Conservation (phyloP, 176 grass and related monocot genomes). For the Microstegium vimineum region DNA sequence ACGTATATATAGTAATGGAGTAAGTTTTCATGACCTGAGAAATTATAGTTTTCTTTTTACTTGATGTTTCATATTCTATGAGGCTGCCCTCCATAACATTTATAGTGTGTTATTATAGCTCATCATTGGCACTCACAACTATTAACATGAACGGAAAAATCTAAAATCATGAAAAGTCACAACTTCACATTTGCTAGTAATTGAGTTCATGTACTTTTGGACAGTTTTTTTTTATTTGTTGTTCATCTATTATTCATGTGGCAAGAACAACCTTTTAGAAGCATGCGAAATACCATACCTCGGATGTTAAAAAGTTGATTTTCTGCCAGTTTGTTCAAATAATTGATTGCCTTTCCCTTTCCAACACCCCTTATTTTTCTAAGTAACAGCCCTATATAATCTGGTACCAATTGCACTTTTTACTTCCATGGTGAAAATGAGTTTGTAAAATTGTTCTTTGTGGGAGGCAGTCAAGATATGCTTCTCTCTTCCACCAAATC, state of each 20-base stretch:
- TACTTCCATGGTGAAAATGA: not conserved
- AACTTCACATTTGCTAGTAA: not conserved
- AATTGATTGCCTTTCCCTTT: not conserved
- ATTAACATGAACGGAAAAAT: too few relatives aligned
- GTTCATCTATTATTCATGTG: not conserved
- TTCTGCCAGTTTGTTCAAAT: not conserved
- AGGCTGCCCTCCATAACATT: not conserved
- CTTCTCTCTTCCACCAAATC: not conserved
- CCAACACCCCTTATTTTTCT: not conserved
- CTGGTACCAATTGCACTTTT: not conserved
- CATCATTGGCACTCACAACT: not conserved
- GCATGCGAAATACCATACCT: not conserved
- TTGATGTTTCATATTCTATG: not conserved
- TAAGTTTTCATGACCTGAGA: slow-evolving; percentile 42
- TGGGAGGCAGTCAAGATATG: not conserved
- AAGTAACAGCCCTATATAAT: not conserved
- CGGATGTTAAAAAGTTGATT: not conserved
- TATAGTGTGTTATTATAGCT: not conserved
- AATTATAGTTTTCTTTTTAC: slow-evolving; percentile 1
- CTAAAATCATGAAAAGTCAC: too few relatives aligned
- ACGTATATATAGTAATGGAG: slow-evolving; percentile 88
- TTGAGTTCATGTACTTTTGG: too few relatives aligned
- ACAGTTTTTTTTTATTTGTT: not conserved
- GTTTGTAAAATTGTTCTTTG: not conserved
- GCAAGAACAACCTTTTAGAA: not conserved